phyloP scores from a whole-genome alignment of 2,329 filamentous ascomycete species.

The Elsinoe arachidis region DNA sequence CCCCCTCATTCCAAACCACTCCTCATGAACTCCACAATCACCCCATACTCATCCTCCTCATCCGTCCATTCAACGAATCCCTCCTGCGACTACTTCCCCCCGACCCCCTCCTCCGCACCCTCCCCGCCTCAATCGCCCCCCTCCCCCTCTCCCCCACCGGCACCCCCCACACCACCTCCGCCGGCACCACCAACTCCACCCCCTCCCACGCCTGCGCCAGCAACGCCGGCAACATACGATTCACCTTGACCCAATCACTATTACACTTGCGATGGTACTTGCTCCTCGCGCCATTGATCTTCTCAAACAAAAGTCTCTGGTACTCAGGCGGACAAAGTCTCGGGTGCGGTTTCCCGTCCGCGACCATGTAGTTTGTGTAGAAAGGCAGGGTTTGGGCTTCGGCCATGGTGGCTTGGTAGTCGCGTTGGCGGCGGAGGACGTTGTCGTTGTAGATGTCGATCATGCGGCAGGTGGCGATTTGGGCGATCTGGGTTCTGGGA shows the following conservation, averaged over 20 bases:
- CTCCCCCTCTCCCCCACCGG: neutral
- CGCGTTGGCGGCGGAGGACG: neutral
- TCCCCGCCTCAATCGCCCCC: neutral
- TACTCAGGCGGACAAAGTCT: neutral
- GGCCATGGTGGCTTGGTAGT: neutral
- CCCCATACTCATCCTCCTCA: conserved; percentile 7
- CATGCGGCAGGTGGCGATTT: neutral
- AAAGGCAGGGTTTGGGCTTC: neutral
- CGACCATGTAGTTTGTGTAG: neutral
- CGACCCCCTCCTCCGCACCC: neutral
- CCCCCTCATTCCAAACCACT: too few relatives aligned
- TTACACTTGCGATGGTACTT: neutral
- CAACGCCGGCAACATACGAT: neutral
- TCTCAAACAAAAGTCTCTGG: neutral
- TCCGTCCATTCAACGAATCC: neutral
- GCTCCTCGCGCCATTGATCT: neutral
- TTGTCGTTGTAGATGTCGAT: neutral
- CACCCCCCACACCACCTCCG: neutral
- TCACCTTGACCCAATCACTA: neutral
- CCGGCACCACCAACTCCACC: neutral
- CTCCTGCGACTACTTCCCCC: neutral
- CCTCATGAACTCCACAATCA: neutral
- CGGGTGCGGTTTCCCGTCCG: neutral
- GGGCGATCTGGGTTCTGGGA: neutral
- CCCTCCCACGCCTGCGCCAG: neutral